Percentiles rank a stretch among this genome's conserved stretches.
Evolutionary conservation across 169 alveolate genomes (phyloP).

Genomic region (Plasmodium vivax): DNA sequence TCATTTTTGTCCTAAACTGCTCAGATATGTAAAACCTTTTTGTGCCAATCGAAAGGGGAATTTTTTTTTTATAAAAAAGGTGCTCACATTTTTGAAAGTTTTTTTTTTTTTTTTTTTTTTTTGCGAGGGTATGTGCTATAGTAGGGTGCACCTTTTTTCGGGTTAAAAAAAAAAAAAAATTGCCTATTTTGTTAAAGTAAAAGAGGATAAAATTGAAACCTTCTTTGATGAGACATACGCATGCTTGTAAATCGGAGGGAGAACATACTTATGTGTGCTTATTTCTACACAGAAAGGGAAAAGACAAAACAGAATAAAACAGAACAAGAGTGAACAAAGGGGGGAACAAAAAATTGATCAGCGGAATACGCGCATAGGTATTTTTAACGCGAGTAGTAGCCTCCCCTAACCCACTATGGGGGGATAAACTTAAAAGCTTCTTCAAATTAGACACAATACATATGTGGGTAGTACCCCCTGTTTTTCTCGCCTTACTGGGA

Average conservation of each 20-base stretch:
- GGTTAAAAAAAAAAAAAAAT: not conserved
- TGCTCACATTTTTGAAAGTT: not conserved
- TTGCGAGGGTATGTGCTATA: not conserved
- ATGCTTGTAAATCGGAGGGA: not conserved
- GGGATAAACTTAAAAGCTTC: not conserved
- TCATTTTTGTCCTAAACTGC: not conserved
- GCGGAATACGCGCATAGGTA: not conserved
- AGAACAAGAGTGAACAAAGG: slow-evolving; percentile 19
- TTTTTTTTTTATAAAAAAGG: not conserved
- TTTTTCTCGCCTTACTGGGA: not conserved
- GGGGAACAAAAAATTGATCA: not conserved
- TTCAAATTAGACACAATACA: not conserved
- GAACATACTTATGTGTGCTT: not conserved
- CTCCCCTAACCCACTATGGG: not conserved
- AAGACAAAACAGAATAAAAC: not conserved
- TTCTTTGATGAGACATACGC: not conserved
- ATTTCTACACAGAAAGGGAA: slow-evolving; percentile 17
- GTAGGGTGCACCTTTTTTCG: not conserved
- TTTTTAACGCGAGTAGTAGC: not conserved
- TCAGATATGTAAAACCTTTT: not conserved
- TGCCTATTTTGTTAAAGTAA: not conserved
- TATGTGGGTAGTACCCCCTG: not conserved
- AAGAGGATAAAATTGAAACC: not conserved
- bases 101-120: not conserved
- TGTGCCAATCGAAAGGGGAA: not conserved